These are phyloP conservation scores for Verbena officinalis DNA, from an alignment of 257 asterid genomes.

Conservation along the genomic window DNA sequence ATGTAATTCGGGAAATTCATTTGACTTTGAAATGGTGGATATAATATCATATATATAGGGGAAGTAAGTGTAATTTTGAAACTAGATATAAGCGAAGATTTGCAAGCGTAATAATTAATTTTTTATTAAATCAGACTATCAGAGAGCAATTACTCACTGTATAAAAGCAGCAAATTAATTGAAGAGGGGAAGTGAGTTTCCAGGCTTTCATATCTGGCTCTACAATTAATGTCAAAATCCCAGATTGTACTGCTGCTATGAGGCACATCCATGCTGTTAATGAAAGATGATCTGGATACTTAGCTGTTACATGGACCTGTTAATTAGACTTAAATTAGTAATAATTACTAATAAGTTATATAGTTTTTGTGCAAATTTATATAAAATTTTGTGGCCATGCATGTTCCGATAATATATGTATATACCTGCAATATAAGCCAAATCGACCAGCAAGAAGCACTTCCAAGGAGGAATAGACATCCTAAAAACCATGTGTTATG, in stretches of 20 bases:
- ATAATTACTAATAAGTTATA: too few species aligned
- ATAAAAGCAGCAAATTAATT: slow-evolving; percentile 34
- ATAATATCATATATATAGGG: too few species aligned
- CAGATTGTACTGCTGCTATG: slow-evolving; percentile 40
- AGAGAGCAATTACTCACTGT: slow-evolving; percentile 27
- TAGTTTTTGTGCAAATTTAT: too few species aligned
- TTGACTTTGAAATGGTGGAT: too few species aligned
- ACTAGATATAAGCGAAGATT: too few species aligned
- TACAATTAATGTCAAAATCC: slow-evolving; percentile 27
- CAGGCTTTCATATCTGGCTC: slow-evolving; percentile 30
- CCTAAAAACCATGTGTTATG: slow-evolving; percentile 63
- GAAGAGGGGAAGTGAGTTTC: slow-evolving; percentile 36
- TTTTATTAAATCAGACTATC: not conserved
- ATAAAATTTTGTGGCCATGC: too few species aligned
- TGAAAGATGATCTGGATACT: slow-evolving; percentile 41
- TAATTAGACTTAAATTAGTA: too few species aligned
- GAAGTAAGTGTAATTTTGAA: too few species aligned
- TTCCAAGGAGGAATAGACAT: slow-evolving; percentile 53
- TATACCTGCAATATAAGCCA: slow-evolving; percentile 47
- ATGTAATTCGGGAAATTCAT: too few species aligned
- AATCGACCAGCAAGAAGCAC: slow-evolving; percentile 50
- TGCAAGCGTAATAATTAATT: too few species aligned
- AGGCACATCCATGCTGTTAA: slow-evolving; percentile 54
- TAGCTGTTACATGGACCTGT: slow-evolving; percentile 33
- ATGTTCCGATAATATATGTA: not conserved